Base-by-base conservation (phyloP, 2,329 filamentous ascomycete species). In the Trichoderma brevicompactum region DNA sequence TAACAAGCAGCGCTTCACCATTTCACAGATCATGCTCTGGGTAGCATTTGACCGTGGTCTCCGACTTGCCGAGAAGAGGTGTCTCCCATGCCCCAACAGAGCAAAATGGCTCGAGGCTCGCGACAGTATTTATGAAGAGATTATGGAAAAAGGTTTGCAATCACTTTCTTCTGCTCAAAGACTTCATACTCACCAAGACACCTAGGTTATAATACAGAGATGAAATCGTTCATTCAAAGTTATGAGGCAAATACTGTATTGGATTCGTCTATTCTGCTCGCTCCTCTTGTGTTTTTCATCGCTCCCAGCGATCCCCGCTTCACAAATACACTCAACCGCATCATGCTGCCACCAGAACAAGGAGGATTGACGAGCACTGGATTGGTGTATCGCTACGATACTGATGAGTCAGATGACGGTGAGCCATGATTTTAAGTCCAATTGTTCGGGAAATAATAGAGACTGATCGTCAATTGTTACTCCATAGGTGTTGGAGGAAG, bases 11-110 rank as follows among this genome's bases (percentile, higher is more conserved):
- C 86, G 92, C 72, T 94, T 92, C 70, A 86, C 89, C 13, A 94
- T 93, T 76, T 91, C 88, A n/a, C 92, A 93, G 73, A 83, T 94
- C 68, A 91, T 93, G 88, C 82, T 94, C 23, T 94, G 90, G 91
- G 91, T 94, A 3, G 89, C 90, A 17, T 87, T 94, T 68, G 91
- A 94, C 74, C 87, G 90, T 5, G 90, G 88, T 9, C 78, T 93
- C 12, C 89, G 91, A 2, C 83, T 93, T 0, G 82, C 89, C 4
- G 90, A 93, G 17, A 94, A 92, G 76, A 81, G 91, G 63, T 90
- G 88, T 70, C 84, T 94, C 23, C 90, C 91, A 0, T 93, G 91
- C 67, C 90, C 89, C 1, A 89, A 90, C 70, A 83, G 89, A 3
- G 75, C 74, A 46, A 82, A 85, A 56, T 94, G 91, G 91, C 78